Base-by-base conservation (phyloP, 768 basidiomycete genomes). In the Podaxis sp. region DNA sequence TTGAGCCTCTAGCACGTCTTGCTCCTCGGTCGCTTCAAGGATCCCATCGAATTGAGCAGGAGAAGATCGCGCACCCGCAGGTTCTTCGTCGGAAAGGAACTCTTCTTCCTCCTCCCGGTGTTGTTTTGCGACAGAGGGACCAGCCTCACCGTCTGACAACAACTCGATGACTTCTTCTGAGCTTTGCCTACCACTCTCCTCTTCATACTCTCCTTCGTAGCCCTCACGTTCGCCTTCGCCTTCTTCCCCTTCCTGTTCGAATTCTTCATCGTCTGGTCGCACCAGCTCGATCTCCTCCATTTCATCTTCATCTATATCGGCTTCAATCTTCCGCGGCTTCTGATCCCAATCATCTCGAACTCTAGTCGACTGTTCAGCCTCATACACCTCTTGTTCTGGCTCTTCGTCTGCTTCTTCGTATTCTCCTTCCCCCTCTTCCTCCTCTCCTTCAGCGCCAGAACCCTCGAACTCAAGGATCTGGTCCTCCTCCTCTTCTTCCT, bases 161-260 rank as follows among this genome's bases (percentile, higher is more conserved):
- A 63, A 52, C 15, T 53, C 49, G 46, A 57, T 46, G 24, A 39
- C 56, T 19, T 51, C 39, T 26, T 26, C 28, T 8, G 49, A 24
- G 28, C 68, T 11, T 64, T 65, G 36, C 57, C 59, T 33, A 59
- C 19, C 70, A 40, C 65, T 68, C 2, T 71, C 72, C 44, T 69
- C 63, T 4, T 68, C 61, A 33, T 33, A 33, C 44, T 68, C 63
- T 26, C 59, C 65, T 64, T 71, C 68, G 57, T 62, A 58, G 52
- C 66, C 54, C 39, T 33, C 33, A 33, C 65, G 67, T n/a, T 58
- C 63, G 52, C 60, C 57, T 33, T 63, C 68, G 60, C 67, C 68
- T 46, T 73, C 71, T 46, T 72, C 72, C 57, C 68, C 70, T 36
- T 65, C 58, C 26, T 62, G 68, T 4, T 65, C 64, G 28, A 58